These are phyloP conservation scores for Clonostachys chloroleuca DNA, from an alignment of 2,329 filamentous ascomycete species.

Conservation along the genomic window DNA sequence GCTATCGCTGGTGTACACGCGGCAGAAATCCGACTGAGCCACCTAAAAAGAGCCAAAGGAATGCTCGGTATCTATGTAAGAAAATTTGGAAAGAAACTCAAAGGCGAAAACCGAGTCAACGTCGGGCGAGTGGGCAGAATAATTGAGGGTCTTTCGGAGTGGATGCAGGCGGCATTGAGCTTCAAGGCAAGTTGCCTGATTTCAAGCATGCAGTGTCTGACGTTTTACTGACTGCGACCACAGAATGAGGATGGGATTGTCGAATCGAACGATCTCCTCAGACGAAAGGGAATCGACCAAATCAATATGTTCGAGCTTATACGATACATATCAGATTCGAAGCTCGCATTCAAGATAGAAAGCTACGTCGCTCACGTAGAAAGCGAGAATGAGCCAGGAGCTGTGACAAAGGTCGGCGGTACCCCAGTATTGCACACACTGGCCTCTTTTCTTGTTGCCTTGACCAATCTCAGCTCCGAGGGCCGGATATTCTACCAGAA, in stretches of 20 bases:
- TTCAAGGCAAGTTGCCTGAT: conserved; percentile 31
- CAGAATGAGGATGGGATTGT: conserved; percentile 59
- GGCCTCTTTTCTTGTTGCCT: conserved; percentile 64
- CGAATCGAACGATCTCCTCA: conserved; percentile 67
- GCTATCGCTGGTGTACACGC: conserved; percentile 86
- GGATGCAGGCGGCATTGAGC: conserved; percentile 53
- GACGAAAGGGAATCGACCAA: conserved; percentile 85
- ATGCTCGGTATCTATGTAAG: conserved; percentile 81
- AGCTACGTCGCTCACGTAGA: conserved; percentile 69
- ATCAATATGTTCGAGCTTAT: conserved; percentile 91
- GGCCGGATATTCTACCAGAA: conserved; percentile 63
- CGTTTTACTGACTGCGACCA: background rate
- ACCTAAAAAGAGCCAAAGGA: conserved; percentile 66
- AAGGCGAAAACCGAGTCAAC: conserved; percentile 88
- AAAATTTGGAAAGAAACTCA: conserved; percentile 82
- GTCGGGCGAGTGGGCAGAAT: conserved; percentile 83
- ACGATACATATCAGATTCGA: conserved; percentile 85
- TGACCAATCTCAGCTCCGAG: conserved; percentile 80
- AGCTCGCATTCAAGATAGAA: conserved; percentile 90
- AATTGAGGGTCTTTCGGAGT: conserved; percentile 71
- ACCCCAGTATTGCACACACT: conserved; percentile 51
- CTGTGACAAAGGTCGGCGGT: conserved; percentile 11
- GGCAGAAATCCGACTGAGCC: conserved; percentile 66
- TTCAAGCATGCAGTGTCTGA: background rate
- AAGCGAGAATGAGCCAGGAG: conserved; percentile 29